Evolutionary conservation across 257 asterid species (phyloP).

Genomic region (Orobanche coerulescens): DNA sequence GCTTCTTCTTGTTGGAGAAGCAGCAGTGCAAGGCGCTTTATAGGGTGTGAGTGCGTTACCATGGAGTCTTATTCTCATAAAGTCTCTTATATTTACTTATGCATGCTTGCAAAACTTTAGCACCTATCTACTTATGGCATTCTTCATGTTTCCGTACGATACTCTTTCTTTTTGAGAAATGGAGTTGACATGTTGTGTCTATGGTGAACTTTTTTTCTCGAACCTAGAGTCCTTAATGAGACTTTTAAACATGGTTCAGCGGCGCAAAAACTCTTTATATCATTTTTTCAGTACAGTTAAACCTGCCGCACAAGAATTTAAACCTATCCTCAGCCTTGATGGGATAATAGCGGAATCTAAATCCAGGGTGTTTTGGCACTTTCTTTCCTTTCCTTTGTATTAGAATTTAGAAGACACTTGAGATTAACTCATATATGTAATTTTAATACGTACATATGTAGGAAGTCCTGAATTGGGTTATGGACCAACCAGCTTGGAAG

Average conservation of each 20-base stretch:
- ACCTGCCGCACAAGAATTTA: slow-evolving; percentile 5
- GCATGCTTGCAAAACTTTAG: background rate
- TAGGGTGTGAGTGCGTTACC: slow-evolving; percentile 99
- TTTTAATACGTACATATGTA: slow-evolving; percentile 29
- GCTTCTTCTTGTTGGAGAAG: slow-evolving; percentile 88
- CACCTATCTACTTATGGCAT: slow-evolving; percentile 9
- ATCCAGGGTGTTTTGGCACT: background rate
- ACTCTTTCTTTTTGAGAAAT: background rate
- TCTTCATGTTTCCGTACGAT: background rate
- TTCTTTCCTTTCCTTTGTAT: background rate
- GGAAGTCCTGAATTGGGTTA: slow-evolving; percentile 96
- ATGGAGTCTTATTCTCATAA: slow-evolving; percentile 3
- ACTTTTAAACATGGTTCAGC: slow-evolving; percentile 6
- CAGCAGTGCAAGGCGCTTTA: slow-evolving; percentile 95
- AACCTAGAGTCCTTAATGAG: slow-evolving; percentile 5
- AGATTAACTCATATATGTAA: slow-evolving; percentile 1
- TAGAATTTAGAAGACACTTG: background rate
- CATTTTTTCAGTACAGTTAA: background rate
- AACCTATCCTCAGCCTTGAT: background rate
- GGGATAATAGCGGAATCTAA: background rate
- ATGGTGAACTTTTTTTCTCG: slow-evolving; percentile 2
- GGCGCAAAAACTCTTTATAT: slow-evolving; percentile 1
- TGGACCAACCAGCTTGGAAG: slow-evolving; percentile 95
- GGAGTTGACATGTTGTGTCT: slow-evolving; percentile 9
- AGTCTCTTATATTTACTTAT: slow-evolving; percentile 5